These are phyloP conservation scores for Rhizophagus clarus DNA, from an alignment of 192 early-diverging fungal species.

Conservation along the genomic window DNA sequence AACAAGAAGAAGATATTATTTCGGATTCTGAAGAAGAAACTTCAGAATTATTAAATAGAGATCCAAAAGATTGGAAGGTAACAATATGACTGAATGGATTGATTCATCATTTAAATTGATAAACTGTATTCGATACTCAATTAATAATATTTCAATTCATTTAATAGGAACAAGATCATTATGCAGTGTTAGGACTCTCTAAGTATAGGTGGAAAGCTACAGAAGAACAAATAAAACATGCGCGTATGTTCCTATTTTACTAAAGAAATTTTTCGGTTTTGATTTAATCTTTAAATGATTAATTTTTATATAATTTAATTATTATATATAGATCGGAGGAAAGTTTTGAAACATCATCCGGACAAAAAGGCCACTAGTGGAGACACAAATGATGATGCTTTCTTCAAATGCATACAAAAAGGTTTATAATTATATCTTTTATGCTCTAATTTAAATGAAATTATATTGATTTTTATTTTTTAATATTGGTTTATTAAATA, in stretches of 20 bases:
- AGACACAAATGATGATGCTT: constrained; percentile 84
- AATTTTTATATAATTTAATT: background rate
- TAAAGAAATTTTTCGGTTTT: background rate
- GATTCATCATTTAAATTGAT: too few relatives aligned
- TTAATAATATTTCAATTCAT: too few relatives aligned
- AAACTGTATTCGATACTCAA: background rate
- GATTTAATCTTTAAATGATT: background rate
- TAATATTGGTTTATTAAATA: constrained; percentile 36
- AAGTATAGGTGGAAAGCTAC: constrained; percentile 86
- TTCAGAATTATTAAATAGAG: constrained; percentile 68
- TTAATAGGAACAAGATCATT: constrained; percentile 82
- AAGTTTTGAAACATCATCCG: constrained; percentile 98
- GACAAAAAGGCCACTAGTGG: constrained; percentile 94
- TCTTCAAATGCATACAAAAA: constrained; percentile 99
- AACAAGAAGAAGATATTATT: constrained; percentile 37
- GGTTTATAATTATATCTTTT: background rate
- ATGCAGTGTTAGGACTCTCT: constrained; percentile 91
- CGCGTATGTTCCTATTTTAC: constrained; percentile 34
- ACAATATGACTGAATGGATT: too few relatives aligned
- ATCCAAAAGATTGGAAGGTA: constrained; percentile 96
- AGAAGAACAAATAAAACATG: constrained; percentile 91
- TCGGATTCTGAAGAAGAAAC: constrained; percentile 66
- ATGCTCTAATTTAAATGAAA: background rate
- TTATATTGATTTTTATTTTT: background rate
- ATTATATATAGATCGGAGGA: constrained; percentile 63